Percentiles rank a stretch among this genome's conserved stretches.
Evolutionary conservation across 768 basidiomycete genomes (phyloP).

Genomic region (Amanita muscaria): DNA sequence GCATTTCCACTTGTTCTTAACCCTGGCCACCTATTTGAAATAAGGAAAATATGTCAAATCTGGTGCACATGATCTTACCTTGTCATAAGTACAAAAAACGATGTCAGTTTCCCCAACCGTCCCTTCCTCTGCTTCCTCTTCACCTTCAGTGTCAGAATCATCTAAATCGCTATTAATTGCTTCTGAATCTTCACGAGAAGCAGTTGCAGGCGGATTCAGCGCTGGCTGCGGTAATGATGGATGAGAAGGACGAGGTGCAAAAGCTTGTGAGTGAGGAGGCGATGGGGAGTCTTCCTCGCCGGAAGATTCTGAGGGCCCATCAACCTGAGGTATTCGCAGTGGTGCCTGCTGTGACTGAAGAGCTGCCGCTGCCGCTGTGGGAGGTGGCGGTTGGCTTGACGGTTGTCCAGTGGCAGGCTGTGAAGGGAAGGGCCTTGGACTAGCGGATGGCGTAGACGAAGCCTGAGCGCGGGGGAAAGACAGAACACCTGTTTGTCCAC

Average conservation of each 20-base stretch:
- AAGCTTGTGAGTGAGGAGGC: slow-evolving; percentile 38
- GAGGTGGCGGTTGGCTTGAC: slow-evolving; percentile 10
- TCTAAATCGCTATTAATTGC: slow-evolving; percentile 96
- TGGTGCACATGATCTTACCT: slow-evolving; percentile 50
- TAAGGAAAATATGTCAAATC: slow-evolving; percentile 9
- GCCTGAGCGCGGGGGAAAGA: slow-evolving; percentile 35
- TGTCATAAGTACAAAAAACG: slow-evolving; percentile 97
- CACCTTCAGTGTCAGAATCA: slow-evolving; percentile 84
- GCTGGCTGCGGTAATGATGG: slow-evolving; percentile 66
- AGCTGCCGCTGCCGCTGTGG: too few species aligned
- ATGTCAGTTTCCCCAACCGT: slow-evolving; percentile 76
- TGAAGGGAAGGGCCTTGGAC: slow-evolving; percentile 15
- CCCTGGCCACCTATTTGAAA: slow-evolving; percentile 76
- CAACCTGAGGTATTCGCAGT: slow-evolving; percentile 63
- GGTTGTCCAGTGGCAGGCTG: slow-evolving; percentile 8
- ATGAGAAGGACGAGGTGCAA: slow-evolving; percentile 63
- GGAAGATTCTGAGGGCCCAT: slow-evolving; percentile 71
- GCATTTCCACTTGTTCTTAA: slow-evolving; percentile 99
- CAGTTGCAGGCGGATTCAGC: slow-evolving; percentile 22
- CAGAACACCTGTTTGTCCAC: slow-evolving; percentile 50
- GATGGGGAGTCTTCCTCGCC: slow-evolving; percentile 53
- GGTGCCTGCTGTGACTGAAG: slow-evolving; percentile 9
- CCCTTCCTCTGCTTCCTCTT: slow-evolving; percentile 76
- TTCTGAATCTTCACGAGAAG: slow-evolving; percentile 49
- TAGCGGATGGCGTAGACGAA: slow-evolving; percentile 3